Percentiles rank a stretch among this genome's conserved stretches.
Evolutionary conservation across 2,329 filamentous ascomycete species (phyloP).

Genomic region (Aspergillus aculeatus): DNA sequence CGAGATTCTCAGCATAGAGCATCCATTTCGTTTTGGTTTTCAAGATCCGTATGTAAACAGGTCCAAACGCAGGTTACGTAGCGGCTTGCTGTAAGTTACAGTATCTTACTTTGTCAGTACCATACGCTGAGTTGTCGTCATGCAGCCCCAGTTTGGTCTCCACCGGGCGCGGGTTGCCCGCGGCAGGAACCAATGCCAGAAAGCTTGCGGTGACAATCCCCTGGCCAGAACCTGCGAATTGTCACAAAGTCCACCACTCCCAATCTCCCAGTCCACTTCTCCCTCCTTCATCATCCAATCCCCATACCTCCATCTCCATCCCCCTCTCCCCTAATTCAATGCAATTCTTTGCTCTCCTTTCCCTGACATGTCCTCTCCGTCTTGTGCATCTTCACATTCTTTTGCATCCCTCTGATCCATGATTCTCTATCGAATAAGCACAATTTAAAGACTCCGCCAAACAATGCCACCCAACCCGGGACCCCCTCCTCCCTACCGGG

Average conservation of each 20-base stretch:
- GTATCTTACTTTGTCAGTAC: not conserved
- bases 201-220: not conserved
- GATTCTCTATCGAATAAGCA: not conserved
- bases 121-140: not conserved
- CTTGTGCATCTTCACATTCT: not conserved
- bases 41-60: too few relatives aligned
- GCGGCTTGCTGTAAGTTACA: too few relatives aligned
- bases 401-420: not conserved
- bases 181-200: not conserved
- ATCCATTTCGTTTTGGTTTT: not conserved
- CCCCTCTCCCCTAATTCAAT: not conserved
- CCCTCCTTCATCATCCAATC: not conserved
- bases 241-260: too few relatives aligned
- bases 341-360: not conserved
- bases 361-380: not conserved
- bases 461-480: not conserved
- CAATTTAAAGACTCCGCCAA: not conserved
- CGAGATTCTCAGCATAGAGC: not conserved
- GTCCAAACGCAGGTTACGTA: too few relatives aligned
- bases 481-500: not conserved
- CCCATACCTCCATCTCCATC: too few relatives aligned
- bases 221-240: too few relatives aligned
- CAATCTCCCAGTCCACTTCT: not conserved
- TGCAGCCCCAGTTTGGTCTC: not conserved
- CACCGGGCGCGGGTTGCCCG: not conserved